A percentile compares a stretch with the other conserved stretches of the same genome.
phyloP scores from a whole-genome alignment of 2,329 filamentous ascomycete species.

The Monosporascus sp. region DNA sequence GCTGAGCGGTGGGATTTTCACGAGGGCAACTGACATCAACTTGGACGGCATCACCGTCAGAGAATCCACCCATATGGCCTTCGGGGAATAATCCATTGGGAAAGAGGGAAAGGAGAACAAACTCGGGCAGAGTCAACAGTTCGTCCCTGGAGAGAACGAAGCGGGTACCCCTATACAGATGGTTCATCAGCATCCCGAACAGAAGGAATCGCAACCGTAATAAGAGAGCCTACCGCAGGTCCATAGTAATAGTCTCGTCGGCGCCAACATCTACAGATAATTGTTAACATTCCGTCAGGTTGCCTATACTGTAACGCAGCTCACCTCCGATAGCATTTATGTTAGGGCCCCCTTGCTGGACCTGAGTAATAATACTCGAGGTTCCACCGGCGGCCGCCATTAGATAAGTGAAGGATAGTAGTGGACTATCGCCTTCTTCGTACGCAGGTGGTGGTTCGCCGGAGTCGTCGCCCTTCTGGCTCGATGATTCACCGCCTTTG shows the following conservation, averaged over 20 bases:
- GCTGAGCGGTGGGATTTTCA: conserved; percentile 18
- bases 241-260: conserved; percentile 92
- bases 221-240: conserved; percentile 68
- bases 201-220: neutral
- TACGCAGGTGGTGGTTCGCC: conserved; percentile 93
- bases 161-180: conserved; percentile 67
- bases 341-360: conserved; percentile 87
- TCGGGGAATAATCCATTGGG: conserved; percentile 98
- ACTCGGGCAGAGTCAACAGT: conserved; percentile 90
- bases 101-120: conserved; percentile 94
- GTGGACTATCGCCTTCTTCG: conserved; percentile 87
- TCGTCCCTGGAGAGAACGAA: conserved; percentile 95
- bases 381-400: conserved; percentile 98
- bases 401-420: conserved; percentile 89
- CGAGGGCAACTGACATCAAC: conserved; percentile 74
- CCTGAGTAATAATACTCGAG: conserved; percentile 98
- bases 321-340: conserved; percentile 84
- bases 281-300: conserved; percentile 4
- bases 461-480: conserved; percentile 66
- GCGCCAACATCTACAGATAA: conserved; percentile 62
- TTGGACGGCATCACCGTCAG: conserved; percentile 90
- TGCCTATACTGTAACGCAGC: conserved; percentile 14
- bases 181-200: conserved; percentile 12
- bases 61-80: conserved; percentile 88
- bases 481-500: conserved; percentile 64